Percentiles rank a stretch among this genome's conserved stretches.
phyloP scores from a whole-genome alignment of 306 rosid species.

The Canavalia gladiata region DNA sequence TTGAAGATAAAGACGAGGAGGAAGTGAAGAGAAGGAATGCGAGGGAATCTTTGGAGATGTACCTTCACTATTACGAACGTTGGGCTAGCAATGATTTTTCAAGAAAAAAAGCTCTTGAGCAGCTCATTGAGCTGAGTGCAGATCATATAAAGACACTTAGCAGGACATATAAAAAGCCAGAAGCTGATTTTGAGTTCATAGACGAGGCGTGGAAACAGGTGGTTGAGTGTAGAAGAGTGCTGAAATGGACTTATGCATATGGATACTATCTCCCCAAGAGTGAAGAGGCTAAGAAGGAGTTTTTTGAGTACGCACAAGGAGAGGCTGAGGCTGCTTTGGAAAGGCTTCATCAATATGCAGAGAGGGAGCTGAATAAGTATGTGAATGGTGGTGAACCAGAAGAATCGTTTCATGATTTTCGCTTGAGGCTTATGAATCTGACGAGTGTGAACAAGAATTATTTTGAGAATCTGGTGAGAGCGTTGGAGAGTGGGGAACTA shows the following conservation, averaged over 20 bases:
- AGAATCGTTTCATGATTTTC: background rate
- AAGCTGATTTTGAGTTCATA: constrained; percentile 52
- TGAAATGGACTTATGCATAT: constrained; percentile 70
- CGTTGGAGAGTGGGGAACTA: constrained; percentile 24
- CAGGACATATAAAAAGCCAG: constrained; percentile 30
- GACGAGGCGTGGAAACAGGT: constrained; percentile 60
- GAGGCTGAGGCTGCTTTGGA: constrained; percentile 57
- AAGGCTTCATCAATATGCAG: constrained; percentile 45
- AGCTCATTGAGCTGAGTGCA: constrained; percentile 30
- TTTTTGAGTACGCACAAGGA: constrained; percentile 47
- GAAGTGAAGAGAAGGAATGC: constrained; percentile 18
- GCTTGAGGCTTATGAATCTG: constrained; percentile 1
- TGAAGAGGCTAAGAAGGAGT: constrained; percentile 42
- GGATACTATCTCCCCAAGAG: constrained; percentile 58
- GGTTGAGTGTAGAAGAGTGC: constrained; percentile 61
- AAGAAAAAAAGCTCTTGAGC: constrained; percentile 46
- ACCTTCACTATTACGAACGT: constrained; percentile 66
- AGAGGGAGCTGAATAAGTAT: constrained; percentile 34
- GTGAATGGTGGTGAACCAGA: background rate
- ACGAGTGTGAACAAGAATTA: constrained; percentile 41
- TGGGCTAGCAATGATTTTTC: constrained; percentile 63
- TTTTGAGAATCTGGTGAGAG: constrained; percentile 36
- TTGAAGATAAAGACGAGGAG: constrained; percentile 55
- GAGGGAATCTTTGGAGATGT: constrained; percentile 59
- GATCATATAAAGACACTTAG: constrained; percentile 51